Conservation (phyloP, 2,329 filamentous ascomycete genomes). For the Fusarium agapanthi region DNA sequence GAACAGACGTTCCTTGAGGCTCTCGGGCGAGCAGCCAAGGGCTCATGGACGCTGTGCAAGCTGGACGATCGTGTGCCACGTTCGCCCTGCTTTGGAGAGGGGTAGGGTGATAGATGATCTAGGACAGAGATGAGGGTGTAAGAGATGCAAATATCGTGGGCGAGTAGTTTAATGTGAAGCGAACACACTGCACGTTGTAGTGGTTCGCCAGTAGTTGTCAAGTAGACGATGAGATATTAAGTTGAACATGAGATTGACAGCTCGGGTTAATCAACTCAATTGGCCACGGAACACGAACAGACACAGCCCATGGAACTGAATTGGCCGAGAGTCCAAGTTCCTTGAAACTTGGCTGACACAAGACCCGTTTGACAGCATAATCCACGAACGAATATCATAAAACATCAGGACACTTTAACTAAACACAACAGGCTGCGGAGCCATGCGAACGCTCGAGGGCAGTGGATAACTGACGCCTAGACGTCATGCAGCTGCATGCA, state of each 20-base stretch:
- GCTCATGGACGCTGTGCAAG: slow-evolving; percentile 30
- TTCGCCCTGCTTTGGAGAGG: slow-evolving; percentile 39
- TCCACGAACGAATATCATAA: neutral
- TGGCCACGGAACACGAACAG: slow-evolving; percentile 17
- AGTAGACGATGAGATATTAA: neutral
- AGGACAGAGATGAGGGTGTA: slow-evolving; percentile 30
- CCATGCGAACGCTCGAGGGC: slow-evolving; percentile 10
- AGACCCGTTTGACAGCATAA: neutral
- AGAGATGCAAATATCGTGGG: slow-evolving; percentile 24
- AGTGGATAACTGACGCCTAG: slow-evolving; percentile 9
- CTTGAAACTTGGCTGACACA: slow-evolving; percentile 27
- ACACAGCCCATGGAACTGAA: neutral
- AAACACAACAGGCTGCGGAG: slow-evolving; percentile 19
- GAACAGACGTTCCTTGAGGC: slow-evolving; percentile 33
- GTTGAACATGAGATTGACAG: neutral
- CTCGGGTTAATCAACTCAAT: slow-evolving; percentile 5
- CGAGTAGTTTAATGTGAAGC: slow-evolving; percentile 41
- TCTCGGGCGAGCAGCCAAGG: slow-evolving; percentile 24
- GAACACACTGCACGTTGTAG: slow-evolving; percentile 13
- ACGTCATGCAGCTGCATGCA: slow-evolving; percentile 19
- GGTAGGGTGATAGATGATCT: slow-evolving; percentile 19
- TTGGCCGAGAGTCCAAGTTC: slow-evolving; percentile 6
- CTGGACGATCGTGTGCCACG: slow-evolving; percentile 38
- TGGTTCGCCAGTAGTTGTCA: slow-evolving; percentile 16
- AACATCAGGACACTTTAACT: slow-evolving; percentile 9